A percentile compares a stretch with the other conserved stretches of the same genome.
Evolutionary conservation across 2,329 filamentous ascomycete genomes (phyloP).

Genomic region (Phaeomoniella chlamydospora): DNA sequence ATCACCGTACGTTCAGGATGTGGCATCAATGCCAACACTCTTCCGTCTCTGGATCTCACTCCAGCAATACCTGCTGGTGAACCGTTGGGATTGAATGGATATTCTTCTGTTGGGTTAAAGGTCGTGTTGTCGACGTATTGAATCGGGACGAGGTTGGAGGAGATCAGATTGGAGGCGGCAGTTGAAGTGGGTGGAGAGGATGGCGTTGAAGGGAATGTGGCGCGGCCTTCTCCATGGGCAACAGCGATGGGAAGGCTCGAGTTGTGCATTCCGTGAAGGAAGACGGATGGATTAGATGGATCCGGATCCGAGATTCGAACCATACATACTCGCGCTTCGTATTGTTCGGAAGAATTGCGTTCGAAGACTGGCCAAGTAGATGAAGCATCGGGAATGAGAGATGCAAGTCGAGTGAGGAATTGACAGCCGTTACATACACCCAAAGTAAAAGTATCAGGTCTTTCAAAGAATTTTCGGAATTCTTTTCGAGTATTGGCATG

Average conservation of each 20-base stretch:
- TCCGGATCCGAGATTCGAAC: constrained; percentile 57
- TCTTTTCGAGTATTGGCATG: constrained; percentile 62
- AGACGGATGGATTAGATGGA: constrained; percentile 51
- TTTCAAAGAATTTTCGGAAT: constrained; percentile 73
- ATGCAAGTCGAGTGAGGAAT: constrained; percentile 72
- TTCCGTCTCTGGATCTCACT: constrained; percentile 61
- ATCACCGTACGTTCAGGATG: constrained; percentile 84
- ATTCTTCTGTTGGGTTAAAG: constrained; percentile 56
- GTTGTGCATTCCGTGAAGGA: constrained; percentile 77
- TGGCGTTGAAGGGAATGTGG: constrained; percentile 44
- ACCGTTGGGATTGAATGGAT: constrained; percentile 84
- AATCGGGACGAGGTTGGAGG: constrained; percentile 40
- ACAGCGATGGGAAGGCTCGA: constrained; percentile 73
- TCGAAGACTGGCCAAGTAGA: constrained; percentile 75
- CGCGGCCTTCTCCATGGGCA: constrained; percentile 83
- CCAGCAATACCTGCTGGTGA: constrained; percentile 69
- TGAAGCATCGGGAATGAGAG: constrained; percentile 69
- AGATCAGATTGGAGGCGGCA: neutral
- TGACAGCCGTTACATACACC: constrained; percentile 98
- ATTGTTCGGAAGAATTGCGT: constrained; percentile 72
- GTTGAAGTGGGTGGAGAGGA: constrained; percentile 13
- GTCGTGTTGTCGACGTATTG: constrained; percentile 76
- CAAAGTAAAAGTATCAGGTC: constrained; percentile 78
- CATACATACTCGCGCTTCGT: constrained; percentile 80
- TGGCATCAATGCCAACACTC: constrained; percentile 82